Evolutionary conservation across 75 land plant species (phyloP).

Genomic region (Selaginella tamariscina): DNA sequence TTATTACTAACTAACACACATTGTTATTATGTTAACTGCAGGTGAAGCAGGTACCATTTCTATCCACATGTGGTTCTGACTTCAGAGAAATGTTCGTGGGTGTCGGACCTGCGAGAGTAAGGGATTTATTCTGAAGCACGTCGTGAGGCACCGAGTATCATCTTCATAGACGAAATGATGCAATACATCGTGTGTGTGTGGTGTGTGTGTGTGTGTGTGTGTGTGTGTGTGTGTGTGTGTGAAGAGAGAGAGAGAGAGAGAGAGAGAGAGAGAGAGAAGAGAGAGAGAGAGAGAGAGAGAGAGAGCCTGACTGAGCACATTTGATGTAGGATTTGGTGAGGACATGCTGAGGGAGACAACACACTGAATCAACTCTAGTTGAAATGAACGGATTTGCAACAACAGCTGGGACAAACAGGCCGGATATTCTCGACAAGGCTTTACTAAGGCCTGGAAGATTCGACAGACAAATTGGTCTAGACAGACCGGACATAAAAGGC

Average conservation of each 20-base stretch:
- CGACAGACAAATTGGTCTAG: background rate
- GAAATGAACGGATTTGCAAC: conserved; percentile 9
- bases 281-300: no score
- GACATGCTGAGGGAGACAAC: background rate
- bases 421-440: background rate
- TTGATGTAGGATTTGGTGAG: no score
- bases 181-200: conserved; percentile 24
- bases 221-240: no score
- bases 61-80: conserved; percentile 49
- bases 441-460: conserved; percentile 7
- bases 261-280: no score
- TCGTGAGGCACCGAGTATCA: conserved; percentile 36
- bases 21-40: no score
- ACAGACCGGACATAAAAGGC: conserved; percentile 1
- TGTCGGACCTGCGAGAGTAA: conserved; percentile 48
- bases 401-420: conserved; percentile 5
- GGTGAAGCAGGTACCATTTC: conserved; percentile 59
- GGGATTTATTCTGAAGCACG: conserved; percentile 49
- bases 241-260: no score
- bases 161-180: conserved; percentile 63
- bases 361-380: conserved; percentile 3
- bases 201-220: no score
- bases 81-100: conserved; percentile 69
- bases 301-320: no score
- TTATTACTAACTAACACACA: no score